Evolutionary conservation across 2,329 filamentous ascomycete species (phyloP).

Genomic region (Periglandula ipomoeae): DNA sequence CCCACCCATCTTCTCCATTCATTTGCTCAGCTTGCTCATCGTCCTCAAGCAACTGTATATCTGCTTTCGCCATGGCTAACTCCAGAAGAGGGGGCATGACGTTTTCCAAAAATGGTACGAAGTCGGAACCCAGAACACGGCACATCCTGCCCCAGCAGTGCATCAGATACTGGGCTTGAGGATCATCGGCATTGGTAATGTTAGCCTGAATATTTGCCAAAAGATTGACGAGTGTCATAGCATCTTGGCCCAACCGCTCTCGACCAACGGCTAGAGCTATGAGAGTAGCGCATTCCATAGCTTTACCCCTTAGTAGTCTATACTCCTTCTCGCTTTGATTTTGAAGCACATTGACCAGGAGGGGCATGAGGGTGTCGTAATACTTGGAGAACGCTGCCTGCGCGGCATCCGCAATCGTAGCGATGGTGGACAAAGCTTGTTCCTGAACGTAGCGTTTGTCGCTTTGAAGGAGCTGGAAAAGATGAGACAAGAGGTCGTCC

Average conservation of each 20-base stretch:
- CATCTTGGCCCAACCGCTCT: slow-evolving; percentile 81
- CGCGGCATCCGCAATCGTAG: slow-evolving; percentile 96
- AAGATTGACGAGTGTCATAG: slow-evolving; percentile 76
- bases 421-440: slow-evolving; percentile 94
- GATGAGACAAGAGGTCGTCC: slow-evolving; percentile 72
- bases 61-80: slow-evolving; percentile 87
- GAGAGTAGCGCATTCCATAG: slow-evolving; percentile 96
- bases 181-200: slow-evolving; percentile 86
- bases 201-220: slow-evolving; percentile 78
- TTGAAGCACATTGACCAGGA: slow-evolving; percentile 81
- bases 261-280: slow-evolving; percentile 94
- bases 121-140: slow-evolving; percentile 80
- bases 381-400: slow-evolving; percentile 92
- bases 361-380: slow-evolving; percentile 91
- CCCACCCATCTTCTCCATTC: slow-evolving; percentile 94
- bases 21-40: slow-evolving; percentile 89
- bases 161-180: slow-evolving; percentile 91
- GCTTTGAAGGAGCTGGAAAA: slow-evolving; percentile 82
- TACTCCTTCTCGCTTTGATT: slow-evolving; percentile 92
- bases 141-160: slow-evolving; percentile 99
- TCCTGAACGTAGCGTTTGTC: slow-evolving; percentile 96
- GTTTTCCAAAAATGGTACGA: slow-evolving; percentile 81
- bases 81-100: slow-evolving; percentile 93
- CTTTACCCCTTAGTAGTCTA: slow-evolving; percentile 83
- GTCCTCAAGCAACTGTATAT: slow-evolving; percentile 91